Evolutionary conservation across 2,329 filamentous ascomycete species (phyloP).

Genomic region (Hymenoscyphus fructigenus): DNA sequence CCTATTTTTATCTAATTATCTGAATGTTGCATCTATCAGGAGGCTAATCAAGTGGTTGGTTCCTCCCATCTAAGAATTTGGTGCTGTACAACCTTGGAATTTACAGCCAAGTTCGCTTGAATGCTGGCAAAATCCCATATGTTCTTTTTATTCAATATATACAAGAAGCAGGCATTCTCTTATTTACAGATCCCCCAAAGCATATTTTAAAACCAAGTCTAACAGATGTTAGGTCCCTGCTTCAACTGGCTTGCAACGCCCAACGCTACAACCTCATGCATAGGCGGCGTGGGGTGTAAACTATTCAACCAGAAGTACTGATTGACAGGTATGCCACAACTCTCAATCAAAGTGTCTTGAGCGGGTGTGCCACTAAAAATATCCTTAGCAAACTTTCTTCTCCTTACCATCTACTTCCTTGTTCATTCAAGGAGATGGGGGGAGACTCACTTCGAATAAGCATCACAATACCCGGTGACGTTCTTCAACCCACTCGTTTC

Average conservation of each 20-base stretch:
- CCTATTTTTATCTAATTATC: too few relatives aligned
- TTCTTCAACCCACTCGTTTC: conserved; percentile 56
- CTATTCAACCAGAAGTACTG: conserved; percentile 65
- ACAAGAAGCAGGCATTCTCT: neutral
- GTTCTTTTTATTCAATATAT: neutral
- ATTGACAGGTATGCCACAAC: conserved; percentile 55
- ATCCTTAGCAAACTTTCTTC: conserved; percentile 10
- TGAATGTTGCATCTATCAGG: too few relatives aligned
- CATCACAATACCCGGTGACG: conserved; percentile 52
- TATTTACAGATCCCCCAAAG: conserved; percentile 3
- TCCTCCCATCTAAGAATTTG: too few relatives aligned
- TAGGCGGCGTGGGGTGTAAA: conserved; percentile 62
- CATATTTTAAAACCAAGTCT: conserved; percentile 7
- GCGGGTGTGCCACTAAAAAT: conserved; percentile 45
- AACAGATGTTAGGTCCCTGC: conserved; percentile 43
- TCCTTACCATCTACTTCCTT: neutral
- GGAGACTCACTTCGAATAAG: conserved; percentile 53
- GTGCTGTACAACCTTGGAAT: too few relatives aligned
- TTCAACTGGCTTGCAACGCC: conserved; percentile 43
- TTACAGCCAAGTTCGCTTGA: too few relatives aligned
- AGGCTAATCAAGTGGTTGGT: too few relatives aligned
- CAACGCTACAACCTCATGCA: conserved; percentile 59
- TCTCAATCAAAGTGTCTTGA: conserved; percentile 41
- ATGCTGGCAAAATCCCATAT: neutral
- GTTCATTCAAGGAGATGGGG: neutral